Evolutionary conservation across 345 rosid genomes (phyloP), one percentile per base, ranked within the genome.

Genomic region (Citrus glauca): DNA sequence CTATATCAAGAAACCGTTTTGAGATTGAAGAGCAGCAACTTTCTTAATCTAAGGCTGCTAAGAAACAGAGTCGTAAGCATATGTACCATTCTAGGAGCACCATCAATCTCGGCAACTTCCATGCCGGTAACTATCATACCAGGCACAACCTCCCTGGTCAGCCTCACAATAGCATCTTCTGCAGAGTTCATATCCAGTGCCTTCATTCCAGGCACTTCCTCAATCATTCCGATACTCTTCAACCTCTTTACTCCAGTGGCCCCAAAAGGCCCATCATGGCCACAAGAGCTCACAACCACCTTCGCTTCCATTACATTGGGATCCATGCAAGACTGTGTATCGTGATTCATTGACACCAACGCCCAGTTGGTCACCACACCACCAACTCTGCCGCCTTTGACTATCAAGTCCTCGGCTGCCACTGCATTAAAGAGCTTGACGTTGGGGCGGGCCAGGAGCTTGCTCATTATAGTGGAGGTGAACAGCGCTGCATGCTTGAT

Each of bases 281-380:
- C 99, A 33, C 99, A 94, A 0, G 99, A 96, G 82, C 97, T 96
- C 33, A 96, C 97, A 9, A 94, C 98, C 27, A 96, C 90, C 91
- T 96, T 93, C 16, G 98, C 87, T 83, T 96, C 99, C 99, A 96
- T 96, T n/a, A 96, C 95, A 70, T 96, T 96, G 3, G 97, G 98
- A 87, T 94, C 99, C 98, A 96, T 92, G 74, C 98, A 92, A 20
- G 97, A 96, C 74, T 92, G 97, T 72, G 97, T 88, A 86, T 92
- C 93, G 32, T 94, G 97, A 91, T 92, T 96, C 97, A 91, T 89
- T 1, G 97, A 91, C 50, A 94, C 99, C 22, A 96, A 82, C 24
- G 98, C 97, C 98, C 94, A 96, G 87, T 96, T 96, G n/a, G 97
- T 96, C 69, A 94, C 98, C 37, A 94, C 97, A 3, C 98, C 95